A percentile compares a stretch with the other conserved stretches of the same genome.
Conservation (phyloP, 2,329 filamentous ascomycete species). For the Fusarium equiseti region DNA sequence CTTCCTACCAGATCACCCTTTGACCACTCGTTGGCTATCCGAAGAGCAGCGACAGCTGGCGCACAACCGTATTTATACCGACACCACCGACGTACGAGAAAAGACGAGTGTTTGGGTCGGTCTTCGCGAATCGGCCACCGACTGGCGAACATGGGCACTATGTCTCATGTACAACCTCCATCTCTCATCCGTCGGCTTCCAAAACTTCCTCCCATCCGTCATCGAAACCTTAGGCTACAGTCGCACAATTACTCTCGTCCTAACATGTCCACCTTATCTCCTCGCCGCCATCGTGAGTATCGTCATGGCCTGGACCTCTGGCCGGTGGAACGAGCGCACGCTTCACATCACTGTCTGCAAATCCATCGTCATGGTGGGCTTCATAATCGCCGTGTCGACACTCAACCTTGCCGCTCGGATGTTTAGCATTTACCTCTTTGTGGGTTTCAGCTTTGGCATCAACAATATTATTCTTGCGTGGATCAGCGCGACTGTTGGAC, state of each 20-base stretch:
- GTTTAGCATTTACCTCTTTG: conserved; percentile 54
- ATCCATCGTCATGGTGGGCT: conserved; percentile 51
- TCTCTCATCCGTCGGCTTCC: conserved; percentile 45
- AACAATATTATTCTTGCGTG: conserved; percentile 60
- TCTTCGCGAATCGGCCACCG: conserved; percentile 42
- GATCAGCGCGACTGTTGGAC: conserved; percentile 53
- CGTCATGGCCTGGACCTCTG: conserved; percentile 51
- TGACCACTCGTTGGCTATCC: conserved; percentile 54
- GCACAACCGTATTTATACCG: conserved; percentile 53
- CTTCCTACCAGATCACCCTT: conserved; percentile 54
- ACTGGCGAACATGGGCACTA: conserved; percentile 48
- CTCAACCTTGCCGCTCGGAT: conserved; percentile 31
- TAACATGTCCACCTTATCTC: conserved; percentile 64
- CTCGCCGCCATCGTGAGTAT: conserved; percentile 52
- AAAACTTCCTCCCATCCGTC: conserved; percentile 51
- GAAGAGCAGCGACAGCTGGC: conserved; percentile 56
- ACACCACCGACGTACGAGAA: conserved; percentile 47
- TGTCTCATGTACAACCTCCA: conserved; percentile 48
- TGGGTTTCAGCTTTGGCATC: conserved; percentile 54
- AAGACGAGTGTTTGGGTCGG: conserved; percentile 54
- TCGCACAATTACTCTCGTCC: conserved; percentile 59
- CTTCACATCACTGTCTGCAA: conserved; percentile 48
- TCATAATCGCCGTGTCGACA: conserved; percentile 45
- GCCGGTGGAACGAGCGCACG: conserved; percentile 56
- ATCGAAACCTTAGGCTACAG: conserved; percentile 61